Percentiles rank a stretch among this genome's conserved stretches.
Conservation (phyloP, 2,329 filamentous ascomycete species). For the Rugonectria rugulosa region DNA sequence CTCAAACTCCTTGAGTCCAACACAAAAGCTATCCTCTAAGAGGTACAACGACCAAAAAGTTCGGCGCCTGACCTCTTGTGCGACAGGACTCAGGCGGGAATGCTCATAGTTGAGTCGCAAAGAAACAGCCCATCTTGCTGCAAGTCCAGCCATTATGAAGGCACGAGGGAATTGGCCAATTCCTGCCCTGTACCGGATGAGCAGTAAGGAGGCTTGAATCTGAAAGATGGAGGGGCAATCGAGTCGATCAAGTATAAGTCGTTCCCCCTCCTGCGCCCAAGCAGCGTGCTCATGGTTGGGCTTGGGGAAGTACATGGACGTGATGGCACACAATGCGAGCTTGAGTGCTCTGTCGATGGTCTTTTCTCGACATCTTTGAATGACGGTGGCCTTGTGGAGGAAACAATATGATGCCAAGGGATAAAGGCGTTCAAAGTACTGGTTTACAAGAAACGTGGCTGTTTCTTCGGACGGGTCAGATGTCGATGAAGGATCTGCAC, state of each 20-base stretch:
- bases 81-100: slow-evolving; percentile 31
- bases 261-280: slow-evolving; percentile 37
- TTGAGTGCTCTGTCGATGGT: slow-evolving; percentile 37
- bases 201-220: slow-evolving; percentile 34
- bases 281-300: slow-evolving; percentile 18
- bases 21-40: slow-evolving; percentile 39
- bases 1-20: slow-evolving; percentile 38
- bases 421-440: slow-evolving; percentile 37
- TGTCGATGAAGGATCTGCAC: not conserved
- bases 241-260: slow-evolving; percentile 34
- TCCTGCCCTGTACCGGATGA: slow-evolving; percentile 37
- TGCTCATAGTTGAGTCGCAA: slow-evolving; percentile 40
- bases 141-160: slow-evolving; percentile 39
- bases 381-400: slow-evolving; percentile 36
- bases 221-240: slow-evolving; percentile 40
- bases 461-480: slow-evolving; percentile 29
- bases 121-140: slow-evolving; percentile 37
- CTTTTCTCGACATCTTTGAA: slow-evolving; percentile 36
- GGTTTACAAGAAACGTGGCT: slow-evolving; percentile 23
- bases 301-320: slow-evolving; percentile 35
- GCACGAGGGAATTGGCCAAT: slow-evolving; percentile 38
- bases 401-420: slow-evolving; percentile 35
- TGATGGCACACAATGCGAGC: slow-evolving; percentile 35
- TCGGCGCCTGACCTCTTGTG: slow-evolving; percentile 35
- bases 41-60: slow-evolving; percentile 39